Base-by-base conservation (phyloP, 805 yeast species). In the Metschnikowia borealis region DNA sequence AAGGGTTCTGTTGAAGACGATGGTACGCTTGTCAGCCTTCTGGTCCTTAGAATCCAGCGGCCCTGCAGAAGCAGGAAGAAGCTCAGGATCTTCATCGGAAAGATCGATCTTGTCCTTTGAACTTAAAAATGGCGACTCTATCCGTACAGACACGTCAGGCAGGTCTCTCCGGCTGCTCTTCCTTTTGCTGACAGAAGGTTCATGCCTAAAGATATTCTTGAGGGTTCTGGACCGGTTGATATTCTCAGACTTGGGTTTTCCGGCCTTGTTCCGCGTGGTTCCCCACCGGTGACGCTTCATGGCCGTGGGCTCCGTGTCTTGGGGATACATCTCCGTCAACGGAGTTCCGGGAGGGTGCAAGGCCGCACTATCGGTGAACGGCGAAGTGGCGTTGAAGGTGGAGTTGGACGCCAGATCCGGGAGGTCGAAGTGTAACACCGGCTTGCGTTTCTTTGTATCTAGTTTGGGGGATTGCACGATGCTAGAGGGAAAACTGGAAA, bases 201-300 rank as follows among this genome's bases (percentile, higher is more conserved):
- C 52, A n/a, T 50, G 38, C 38, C 37, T 41, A 35, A 73, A 60
- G 33, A 73, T 56, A 8, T 79, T 75, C 60, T 76, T 75, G 39
- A 86, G 63, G 0, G 92, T 84, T 60, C 75, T 84, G 15, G 83
- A 78, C 56, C 91, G 71, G 6, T 77, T 77, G 13, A 80, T 69
- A 41, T 68, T 66, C 49, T 71, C 74, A 47, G 62, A 62, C 41
- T 62, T 56, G 20, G 94, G 91, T 43, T 77, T 75, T 7, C 95
- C 96, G 54, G 81, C 78, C 51, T 81, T 81, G 60, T 82, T 80
- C 58, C 96, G 78, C 56, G 86, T 89, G 3, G 97, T 91, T 51
- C 97, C 97, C 96, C 96, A 89, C 68, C 96, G 77, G 58, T 84
- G 80, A 60, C 95, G 78, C 57, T 85, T 82, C 82, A 87, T 85